Conservation (phyloP, 208 protist genomes). For the Wallacemonas collosoma region DNA sequence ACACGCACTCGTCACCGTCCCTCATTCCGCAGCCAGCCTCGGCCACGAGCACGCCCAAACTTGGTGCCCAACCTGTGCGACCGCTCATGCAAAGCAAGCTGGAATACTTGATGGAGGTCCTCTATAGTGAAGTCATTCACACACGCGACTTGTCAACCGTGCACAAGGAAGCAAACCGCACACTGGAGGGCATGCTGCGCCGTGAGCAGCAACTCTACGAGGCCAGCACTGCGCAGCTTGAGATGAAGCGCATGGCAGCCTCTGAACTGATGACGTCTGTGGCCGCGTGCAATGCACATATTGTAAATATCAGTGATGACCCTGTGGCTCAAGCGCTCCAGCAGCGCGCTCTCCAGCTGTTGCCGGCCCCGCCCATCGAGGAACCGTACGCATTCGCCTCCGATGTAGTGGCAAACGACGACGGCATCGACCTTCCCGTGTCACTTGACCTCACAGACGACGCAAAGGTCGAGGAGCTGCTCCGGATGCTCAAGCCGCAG, state of each 20-base stretch:
- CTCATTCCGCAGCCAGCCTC: slow-evolving; percentile 37
- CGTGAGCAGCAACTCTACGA: slow-evolving; percentile 57
- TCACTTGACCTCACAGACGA: slow-evolving; percentile 4
- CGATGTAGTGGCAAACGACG: neutral
- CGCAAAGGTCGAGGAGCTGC: slow-evolving; percentile 14
- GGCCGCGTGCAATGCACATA: slow-evolving; percentile 15
- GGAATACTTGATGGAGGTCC: slow-evolving; percentile 72
- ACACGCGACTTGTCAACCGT: slow-evolving; percentile 59
- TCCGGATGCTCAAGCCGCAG: slow-evolving; percentile 7
- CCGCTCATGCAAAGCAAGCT: slow-evolving; percentile 29
- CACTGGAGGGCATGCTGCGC: slow-evolving; percentile 62
- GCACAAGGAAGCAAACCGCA: slow-evolving; percentile 73
- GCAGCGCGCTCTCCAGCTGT: slow-evolving; percentile 32
- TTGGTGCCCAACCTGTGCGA: slow-evolving; percentile 6
- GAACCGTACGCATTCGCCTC: slow-evolving; percentile 2
- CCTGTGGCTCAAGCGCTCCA: slow-evolving; percentile 18
- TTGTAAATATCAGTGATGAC: slow-evolving; percentile 22
- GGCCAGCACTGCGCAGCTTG: slow-evolving; percentile 42
- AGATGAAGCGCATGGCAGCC: slow-evolving; percentile 35
- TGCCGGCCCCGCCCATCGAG: slow-evolving; percentile 22
- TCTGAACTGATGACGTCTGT: slow-evolving; percentile 23
- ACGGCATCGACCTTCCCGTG: slow-evolving; percentile 2
- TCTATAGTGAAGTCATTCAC: slow-evolving; percentile 59
- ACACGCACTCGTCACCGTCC: slow-evolving; percentile 37
- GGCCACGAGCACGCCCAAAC: slow-evolving; percentile 35